Percentiles rank a stretch among this genome's conserved stretches.
Evolutionary conservation across 768 basidiomycete species (phyloP).

Genomic region (Lactifluus volemus): DNA sequence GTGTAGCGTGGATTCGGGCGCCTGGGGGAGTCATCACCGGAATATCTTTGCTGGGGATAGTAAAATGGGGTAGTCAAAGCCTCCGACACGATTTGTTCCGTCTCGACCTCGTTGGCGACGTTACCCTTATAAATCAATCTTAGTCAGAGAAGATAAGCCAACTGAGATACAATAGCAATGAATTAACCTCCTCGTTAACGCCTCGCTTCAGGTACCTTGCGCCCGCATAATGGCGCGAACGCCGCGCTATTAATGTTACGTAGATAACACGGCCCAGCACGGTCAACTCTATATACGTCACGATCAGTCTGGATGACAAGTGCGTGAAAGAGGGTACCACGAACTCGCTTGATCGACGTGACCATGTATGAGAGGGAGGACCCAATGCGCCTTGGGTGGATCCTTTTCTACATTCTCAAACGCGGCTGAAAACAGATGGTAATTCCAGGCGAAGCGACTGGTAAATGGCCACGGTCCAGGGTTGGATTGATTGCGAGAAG

Average conservation of each 20-base stretch:
- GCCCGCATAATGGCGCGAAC: slow-evolving; percentile 93
- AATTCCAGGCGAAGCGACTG: slow-evolving; percentile 93
- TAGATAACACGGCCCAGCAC: slow-evolving; percentile 87
- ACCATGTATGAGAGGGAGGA: slow-evolving; percentile 87
- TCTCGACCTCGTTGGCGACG: slow-evolving; percentile 98
- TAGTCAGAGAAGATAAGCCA: not conserved
- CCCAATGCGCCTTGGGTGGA: slow-evolving; percentile 62
- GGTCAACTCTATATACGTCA: slow-evolving; percentile 61
- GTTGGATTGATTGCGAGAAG: slow-evolving; percentile 39
- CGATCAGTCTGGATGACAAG: not conserved
- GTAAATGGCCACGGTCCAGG: slow-evolving; percentile 59
- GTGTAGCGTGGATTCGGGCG: slow-evolving; percentile 82
- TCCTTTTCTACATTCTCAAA: slow-evolving; percentile 39
- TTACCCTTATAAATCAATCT: slow-evolving; percentile 54
- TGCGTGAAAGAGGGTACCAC: slow-evolving; percentile 26
- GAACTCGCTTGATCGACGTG: slow-evolving; percentile 97
- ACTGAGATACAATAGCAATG: not conserved
- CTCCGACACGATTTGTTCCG: slow-evolving; percentile 94
- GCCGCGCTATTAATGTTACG: slow-evolving; percentile 87
- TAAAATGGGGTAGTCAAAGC: slow-evolving; percentile 86
- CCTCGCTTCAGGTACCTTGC: slow-evolving; percentile 92
- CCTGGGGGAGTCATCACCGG: slow-evolving; percentile 26
- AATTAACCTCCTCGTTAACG: slow-evolving; percentile 77
- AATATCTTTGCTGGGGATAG: slow-evolving; percentile 41
- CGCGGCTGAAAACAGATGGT: slow-evolving; percentile 67